Conservation (phyloP, 176 grass and related monocot species). For the Urochloa ruziziensis region DNA sequence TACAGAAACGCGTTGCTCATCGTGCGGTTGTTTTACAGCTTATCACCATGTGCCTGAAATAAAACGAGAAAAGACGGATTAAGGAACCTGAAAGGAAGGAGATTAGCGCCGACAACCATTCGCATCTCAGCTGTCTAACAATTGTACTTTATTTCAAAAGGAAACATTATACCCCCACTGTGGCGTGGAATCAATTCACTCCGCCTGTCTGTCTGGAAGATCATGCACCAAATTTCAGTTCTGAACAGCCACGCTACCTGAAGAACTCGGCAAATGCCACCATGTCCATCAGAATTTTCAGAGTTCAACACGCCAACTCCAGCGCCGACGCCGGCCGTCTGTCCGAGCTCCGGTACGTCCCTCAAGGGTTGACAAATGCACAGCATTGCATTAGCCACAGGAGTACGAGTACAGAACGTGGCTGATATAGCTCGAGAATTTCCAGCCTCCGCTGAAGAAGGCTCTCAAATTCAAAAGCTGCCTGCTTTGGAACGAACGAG, state of each 20-base stretch:
- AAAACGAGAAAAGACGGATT: neutral
- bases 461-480: neutral
- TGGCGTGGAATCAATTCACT: neutral
- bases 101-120: neutral
- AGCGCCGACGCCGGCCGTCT: neutral
- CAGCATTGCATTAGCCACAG: neutral
- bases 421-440: neutral
- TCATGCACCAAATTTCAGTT: neutral
- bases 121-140: neutral
- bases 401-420: neutral
- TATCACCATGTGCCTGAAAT: neutral
- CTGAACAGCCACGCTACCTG: neutral
- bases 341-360: neutral
- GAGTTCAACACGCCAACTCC: neutral
- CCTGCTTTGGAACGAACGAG: neutral
- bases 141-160: neutral
- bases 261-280: neutral
- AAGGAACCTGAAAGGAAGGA: neutral
- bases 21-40: constrained; percentile 15
- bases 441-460: neutral
- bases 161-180: neutral
- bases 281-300: no score
- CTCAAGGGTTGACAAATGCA: neutral
- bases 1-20: neutral
- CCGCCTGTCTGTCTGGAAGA: neutral